A percentile compares a stretch with the other conserved stretches of the same genome.
Conservation (phyloP, 495 filamentous ascomycete genomes). For the Talaromyces proteolyticus region DNA sequence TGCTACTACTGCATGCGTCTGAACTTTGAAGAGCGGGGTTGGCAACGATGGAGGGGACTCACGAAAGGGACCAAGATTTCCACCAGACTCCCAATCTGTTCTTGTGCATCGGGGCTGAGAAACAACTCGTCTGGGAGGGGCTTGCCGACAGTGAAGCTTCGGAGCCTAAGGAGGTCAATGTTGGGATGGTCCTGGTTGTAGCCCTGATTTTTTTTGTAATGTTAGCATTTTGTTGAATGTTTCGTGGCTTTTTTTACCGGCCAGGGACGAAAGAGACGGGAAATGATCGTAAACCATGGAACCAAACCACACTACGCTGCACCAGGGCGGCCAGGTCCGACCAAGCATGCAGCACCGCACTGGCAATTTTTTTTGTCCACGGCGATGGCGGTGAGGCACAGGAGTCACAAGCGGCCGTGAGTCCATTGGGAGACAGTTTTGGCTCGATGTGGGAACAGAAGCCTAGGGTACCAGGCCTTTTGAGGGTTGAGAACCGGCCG, state of each 20-base stretch:
- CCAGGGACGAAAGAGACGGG: slow-evolving; percentile 15
- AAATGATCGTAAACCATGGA: slow-evolving; percentile 34
- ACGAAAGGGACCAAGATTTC: slow-evolving; percentile 60
- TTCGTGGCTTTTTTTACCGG: background rate
- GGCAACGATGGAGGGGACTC: slow-evolving; percentile 26
- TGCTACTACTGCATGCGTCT: background rate
- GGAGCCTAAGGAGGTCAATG: slow-evolving; percentile 68
- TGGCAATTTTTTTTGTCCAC: background rate
- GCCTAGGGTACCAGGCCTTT: background rate
- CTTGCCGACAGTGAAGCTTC: slow-evolving; percentile 66
- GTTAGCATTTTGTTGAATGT: slow-evolving; percentile 11
- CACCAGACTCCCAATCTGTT: slow-evolving; percentile 48
- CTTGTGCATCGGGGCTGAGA: slow-evolving; percentile 40
- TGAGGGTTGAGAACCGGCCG: too few species aligned
- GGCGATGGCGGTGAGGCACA: slow-evolving; percentile 5
- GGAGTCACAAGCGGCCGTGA: background rate
- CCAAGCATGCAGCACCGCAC: slow-evolving; percentile 12
- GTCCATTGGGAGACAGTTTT: background rate
- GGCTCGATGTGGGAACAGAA: background rate
- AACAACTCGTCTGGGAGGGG: slow-evolving; percentile 56
- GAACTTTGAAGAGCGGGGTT: background rate
- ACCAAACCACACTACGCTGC: slow-evolving; percentile 29
- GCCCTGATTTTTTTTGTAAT: slow-evolving; percentile 52
- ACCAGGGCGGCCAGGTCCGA: slow-evolving; percentile 14
- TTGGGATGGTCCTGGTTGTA: slow-evolving; percentile 67